phyloP scores from a whole-genome alignment of 2,329 filamentous ascomycete species.

The Scedosporium aurantiacum region DNA sequence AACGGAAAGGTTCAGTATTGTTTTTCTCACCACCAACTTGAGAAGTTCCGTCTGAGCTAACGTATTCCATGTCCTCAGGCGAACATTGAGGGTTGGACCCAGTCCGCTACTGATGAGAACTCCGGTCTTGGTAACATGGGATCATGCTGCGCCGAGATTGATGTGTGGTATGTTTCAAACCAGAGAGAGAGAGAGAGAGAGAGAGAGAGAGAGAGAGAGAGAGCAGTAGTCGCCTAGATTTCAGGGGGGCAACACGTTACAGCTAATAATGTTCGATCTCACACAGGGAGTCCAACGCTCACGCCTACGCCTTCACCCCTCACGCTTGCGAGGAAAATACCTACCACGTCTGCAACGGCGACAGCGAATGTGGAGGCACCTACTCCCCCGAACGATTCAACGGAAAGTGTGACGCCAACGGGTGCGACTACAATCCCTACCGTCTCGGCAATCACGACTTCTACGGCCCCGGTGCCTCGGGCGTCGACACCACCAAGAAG shows the following conservation, averaged over 20 bases:
- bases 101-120: slow-evolving; percentile 39
- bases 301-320: slow-evolving; percentile 44
- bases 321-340: slow-evolving; percentile 39
- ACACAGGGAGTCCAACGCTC: slow-evolving; percentile 38
- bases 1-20: slow-evolving; percentile 21
- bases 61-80: slow-evolving; percentile 9
- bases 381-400: slow-evolving; percentile 39
- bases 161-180: slow-evolving; percentile 29
- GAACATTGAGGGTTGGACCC: slow-evolving; percentile 31
- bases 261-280: neutral
- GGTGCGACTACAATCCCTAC: slow-evolving; percentile 57
- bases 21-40: neutral
- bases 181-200: neutral
- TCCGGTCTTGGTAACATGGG: slow-evolving; percentile 36
- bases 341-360: slow-evolving; percentile 21
- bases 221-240: neutral
- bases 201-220: neutral
- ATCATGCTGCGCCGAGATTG: slow-evolving; percentile 47
- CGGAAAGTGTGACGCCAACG: slow-evolving; percentile 51
- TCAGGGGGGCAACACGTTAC: neutral
- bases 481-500: slow-evolving; percentile 43
- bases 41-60: neutral
- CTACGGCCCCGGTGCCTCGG: slow-evolving; percentile 42
- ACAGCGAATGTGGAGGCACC: slow-evolving; percentile 33
- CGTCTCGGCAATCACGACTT: slow-evolving; percentile 49